A percentile compares a stretch with the other conserved stretches of the same genome.
Conservation (phyloP, 2,329 filamentous ascomycete genomes). For the Epichloe hybrida region DNA sequence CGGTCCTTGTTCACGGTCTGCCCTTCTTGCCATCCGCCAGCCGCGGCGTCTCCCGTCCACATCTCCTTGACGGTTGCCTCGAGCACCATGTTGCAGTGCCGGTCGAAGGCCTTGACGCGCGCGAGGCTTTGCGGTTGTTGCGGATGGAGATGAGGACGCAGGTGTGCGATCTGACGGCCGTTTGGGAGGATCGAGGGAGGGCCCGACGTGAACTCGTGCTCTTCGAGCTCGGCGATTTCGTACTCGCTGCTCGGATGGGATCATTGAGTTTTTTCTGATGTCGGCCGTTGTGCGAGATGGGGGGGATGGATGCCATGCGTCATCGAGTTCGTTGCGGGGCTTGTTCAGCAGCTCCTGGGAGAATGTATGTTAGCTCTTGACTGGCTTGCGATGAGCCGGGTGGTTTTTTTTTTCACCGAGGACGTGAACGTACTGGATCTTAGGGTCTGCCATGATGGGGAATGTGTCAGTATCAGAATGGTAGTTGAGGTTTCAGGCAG, state of each 20-base stretch:
- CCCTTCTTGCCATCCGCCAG: slow-evolving; percentile 79
- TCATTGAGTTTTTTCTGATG: too few species aligned
- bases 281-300: slow-evolving; percentile 6
- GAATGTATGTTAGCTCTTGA: slow-evolving; percentile 17
- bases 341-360: slow-evolving; percentile 75
- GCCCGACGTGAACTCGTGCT: slow-evolving; percentile 41
- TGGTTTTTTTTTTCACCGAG: background rate
- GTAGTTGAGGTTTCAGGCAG: too few species aligned
- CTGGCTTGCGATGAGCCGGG: background rate
- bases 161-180: slow-evolving; percentile 83
- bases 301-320: slow-evolving; percentile 49
- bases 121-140: slow-evolving; percentile 98
- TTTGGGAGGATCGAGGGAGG: slow-evolving; percentile 86
- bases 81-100: slow-evolving; percentile 98
- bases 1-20: slow-evolving; percentile 92
- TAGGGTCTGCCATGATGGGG: slow-evolving; percentile 47
- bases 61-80: slow-evolving; percentile 94
- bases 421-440: slow-evolving; percentile 53
- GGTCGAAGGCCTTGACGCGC: slow-evolving; percentile 94
- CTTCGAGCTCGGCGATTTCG: slow-evolving; percentile 61
- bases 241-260: slow-evolving; percentile 54
- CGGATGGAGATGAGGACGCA: slow-evolving; percentile 96
- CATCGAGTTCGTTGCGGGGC: slow-evolving; percentile 75
- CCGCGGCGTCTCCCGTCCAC: slow-evolving; percentile 93
- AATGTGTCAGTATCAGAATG: slow-evolving; percentile 7